Evolutionary conservation across 768 basidiomycete species (phyloP).

Genomic region (Russula abietina): DNA sequence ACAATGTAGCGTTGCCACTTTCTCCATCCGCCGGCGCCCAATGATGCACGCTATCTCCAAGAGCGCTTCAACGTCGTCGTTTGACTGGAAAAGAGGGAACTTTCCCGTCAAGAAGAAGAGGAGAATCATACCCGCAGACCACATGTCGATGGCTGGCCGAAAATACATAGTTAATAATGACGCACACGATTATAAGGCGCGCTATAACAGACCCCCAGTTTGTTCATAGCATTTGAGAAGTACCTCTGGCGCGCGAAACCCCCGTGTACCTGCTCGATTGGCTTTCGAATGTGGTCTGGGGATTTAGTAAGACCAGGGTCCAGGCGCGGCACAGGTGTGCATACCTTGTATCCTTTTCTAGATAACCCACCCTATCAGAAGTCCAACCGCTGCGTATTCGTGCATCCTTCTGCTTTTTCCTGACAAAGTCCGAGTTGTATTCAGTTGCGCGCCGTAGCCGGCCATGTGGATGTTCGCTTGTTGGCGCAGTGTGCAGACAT

Average conservation of each 20-base stretch:
- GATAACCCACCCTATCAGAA: slow-evolving; percentile 73
- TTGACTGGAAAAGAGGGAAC: slow-evolving; percentile 91
- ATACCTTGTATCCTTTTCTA: slow-evolving; percentile 67
- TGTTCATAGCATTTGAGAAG: slow-evolving; percentile 91
- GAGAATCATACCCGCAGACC: slow-evolving; percentile 90
- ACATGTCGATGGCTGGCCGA: slow-evolving; percentile 83
- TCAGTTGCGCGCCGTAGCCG: slow-evolving; percentile 40
- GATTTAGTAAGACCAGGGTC: slow-evolving; percentile 3
- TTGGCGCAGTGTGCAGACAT: slow-evolving; percentile 76
- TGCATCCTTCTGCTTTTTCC: slow-evolving; percentile 55
- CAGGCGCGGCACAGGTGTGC: slow-evolving; percentile 11
- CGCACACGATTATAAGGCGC: neutral
- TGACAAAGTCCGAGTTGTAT: slow-evolving; percentile 45
- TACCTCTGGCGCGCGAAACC: slow-evolving; percentile 96
- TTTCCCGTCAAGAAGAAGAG: slow-evolving; percentile 89
- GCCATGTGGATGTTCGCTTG: slow-evolving; percentile 64
- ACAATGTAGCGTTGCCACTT: slow-evolving; percentile 86
- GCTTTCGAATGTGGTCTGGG: slow-evolving; percentile 78
- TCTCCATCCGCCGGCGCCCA: slow-evolving; percentile 78
- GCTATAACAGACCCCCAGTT: slow-evolving; percentile 62
- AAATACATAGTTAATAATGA: slow-evolving; percentile 13
- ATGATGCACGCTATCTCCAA: slow-evolving; percentile 91
- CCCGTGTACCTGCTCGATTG: slow-evolving; percentile 93
- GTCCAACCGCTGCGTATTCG: slow-evolving; percentile 46
- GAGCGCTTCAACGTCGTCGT: slow-evolving; percentile 89